Percentiles rank a stretch among this genome's conserved stretches.
Evolutionary conservation across 1,139 yeast genomes (phyloP).

Genomic region (Pichia sp.): DNA sequence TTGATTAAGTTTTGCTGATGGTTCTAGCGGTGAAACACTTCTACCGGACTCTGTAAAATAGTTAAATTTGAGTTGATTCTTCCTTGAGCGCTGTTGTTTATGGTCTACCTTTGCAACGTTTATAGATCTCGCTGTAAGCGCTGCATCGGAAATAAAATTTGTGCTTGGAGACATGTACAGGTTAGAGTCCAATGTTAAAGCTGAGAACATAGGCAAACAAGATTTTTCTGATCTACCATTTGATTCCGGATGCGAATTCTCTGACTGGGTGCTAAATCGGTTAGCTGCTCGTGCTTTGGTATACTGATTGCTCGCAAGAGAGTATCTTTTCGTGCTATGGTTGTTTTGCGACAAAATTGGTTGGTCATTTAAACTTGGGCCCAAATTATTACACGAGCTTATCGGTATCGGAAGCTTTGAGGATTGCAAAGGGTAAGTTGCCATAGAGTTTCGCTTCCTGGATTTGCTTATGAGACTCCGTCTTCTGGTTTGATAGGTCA

Average conservation of each 20-base stretch:
- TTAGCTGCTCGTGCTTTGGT: neutral
- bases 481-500: neutral
- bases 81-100: no score
- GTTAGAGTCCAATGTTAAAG: constrained; percentile 3
- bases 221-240: neutral
- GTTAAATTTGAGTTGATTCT: constrained; percentile 7
- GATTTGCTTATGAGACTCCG: neutral
- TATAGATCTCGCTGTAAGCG: neutral
- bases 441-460: constrained; percentile 10
- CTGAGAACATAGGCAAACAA: neutral
- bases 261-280: neutral
- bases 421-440: neutral
- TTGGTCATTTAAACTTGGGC: neutral
- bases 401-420: constrained; percentile 13
- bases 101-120: neutral
- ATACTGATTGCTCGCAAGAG: neutral
- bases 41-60: neutral
- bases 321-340: constrained; percentile 1
- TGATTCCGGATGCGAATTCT: neutral
- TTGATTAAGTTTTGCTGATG: neutral
- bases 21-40: neutral
- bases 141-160: neutral
- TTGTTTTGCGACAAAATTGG: neutral
- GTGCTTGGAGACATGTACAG: constrained; percentile 13
- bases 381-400: constrained; percentile 5